A percentile compares a stretch with the other conserved stretches of the same genome.
phyloP scores from a whole-genome alignment of 1,139 yeast species.

The Suhomyces taliae region DNA sequence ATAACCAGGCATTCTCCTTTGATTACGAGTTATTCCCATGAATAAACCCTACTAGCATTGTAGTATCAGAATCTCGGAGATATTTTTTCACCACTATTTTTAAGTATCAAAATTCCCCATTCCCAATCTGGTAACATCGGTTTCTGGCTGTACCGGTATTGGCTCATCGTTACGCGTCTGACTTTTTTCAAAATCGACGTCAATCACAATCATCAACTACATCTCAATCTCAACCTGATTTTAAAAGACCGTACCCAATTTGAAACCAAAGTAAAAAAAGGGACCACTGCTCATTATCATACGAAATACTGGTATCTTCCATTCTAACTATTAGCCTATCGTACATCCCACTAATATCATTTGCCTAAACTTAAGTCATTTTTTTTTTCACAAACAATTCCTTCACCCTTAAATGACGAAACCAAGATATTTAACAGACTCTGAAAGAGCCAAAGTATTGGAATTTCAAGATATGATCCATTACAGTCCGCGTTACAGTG shows the following conservation, averaged over 20 bases:
- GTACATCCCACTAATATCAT: no score
- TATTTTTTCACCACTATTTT: no score
- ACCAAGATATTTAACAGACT: conserved; percentile 72
- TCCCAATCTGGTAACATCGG: not conserved
- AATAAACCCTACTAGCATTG: no score
- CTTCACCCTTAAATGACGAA: conserved; percentile 28
- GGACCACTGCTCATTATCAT: no score
- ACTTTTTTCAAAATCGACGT: not conserved
- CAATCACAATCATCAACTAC: not conserved
- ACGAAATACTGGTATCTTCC: no score
- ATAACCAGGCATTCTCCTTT: no score
- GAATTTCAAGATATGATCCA: conserved; percentile 95
- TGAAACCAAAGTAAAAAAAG: not conserved
- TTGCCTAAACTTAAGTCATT: no score
- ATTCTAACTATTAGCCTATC: no score
- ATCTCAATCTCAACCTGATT: not conserved
- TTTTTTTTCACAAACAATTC: no score
- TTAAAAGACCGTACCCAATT: not conserved
- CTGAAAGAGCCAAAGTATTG: conserved; percentile 81
- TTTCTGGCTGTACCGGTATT: not conserved
- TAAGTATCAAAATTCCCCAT: not conserved
- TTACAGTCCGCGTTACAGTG: conserved; percentile 89
- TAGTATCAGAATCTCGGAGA: no score
- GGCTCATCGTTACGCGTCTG: not conserved
- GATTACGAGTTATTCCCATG: no score